Evolutionary conservation across 208 protist genomes (phyloP).

Genomic region (Trypanosoma scelopori): DNA sequence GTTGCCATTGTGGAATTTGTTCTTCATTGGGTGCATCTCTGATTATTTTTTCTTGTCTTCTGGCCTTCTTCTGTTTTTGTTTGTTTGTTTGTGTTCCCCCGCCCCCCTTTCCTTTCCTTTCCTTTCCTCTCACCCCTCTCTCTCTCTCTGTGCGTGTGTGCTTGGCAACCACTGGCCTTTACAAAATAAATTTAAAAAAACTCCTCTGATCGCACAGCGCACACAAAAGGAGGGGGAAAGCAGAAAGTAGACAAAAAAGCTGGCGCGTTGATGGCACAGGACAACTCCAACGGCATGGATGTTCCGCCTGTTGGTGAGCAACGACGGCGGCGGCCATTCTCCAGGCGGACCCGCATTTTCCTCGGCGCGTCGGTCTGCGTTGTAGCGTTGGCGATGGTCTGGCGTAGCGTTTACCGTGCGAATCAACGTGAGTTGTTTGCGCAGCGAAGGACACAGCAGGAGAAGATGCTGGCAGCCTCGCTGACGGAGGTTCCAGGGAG

Average conservation of each 20-base stretch:
- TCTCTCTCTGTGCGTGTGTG: too few species aligned
- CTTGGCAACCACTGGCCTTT: too few species aligned
- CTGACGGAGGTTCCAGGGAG: constrained; percentile 52
- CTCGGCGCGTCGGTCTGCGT: constrained; percentile 18
- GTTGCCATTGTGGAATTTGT: too few species aligned
- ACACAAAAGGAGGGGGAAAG: too few species aligned
- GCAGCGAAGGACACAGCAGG: constrained; percentile 30
- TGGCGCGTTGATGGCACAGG: constrained; percentile 9
- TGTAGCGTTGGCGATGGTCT: constrained; percentile 33
- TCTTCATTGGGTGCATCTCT: not conserved
- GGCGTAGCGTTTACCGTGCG: constrained; percentile 53
- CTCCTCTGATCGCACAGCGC: too few species aligned
- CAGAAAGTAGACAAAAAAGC: not conserved
- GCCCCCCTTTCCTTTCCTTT: too few species aligned
- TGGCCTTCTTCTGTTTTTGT: not conserved
- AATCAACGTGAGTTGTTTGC: constrained; percentile 57
- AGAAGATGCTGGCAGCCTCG: constrained; percentile 34
- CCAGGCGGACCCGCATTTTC: constrained; percentile 18
- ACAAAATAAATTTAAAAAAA: too few species aligned
- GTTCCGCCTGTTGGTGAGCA: not conserved
- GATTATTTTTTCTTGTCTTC: constrained; percentile 4
- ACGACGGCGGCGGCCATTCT: not conserved
- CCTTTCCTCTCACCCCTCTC: too few species aligned
- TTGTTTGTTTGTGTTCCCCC: not conserved
- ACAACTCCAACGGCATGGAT: not conserved